Evolutionary conservation across 805 yeast genomes (phyloP), one percentile per base, ranked within the genome.

Genomic region (Wickerhamiella siamensis): DNA sequence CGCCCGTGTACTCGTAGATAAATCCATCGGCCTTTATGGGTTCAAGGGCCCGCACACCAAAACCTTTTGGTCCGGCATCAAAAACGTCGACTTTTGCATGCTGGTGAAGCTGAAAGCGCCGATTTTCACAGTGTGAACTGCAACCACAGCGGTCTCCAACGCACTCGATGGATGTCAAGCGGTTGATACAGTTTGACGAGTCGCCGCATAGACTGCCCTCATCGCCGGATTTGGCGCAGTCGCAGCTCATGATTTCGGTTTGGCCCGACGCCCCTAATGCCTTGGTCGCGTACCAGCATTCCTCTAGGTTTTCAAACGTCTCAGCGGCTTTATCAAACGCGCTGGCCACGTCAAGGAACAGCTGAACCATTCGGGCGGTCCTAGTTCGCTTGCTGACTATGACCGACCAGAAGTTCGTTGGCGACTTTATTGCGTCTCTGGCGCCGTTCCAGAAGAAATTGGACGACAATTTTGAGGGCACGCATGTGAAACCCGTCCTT

Each of bases 121-220:
- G 95, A 58, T 88, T 88, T 48, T 70, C 76, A 63, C 98, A 88
- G 52, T 71, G 66, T 22, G 67, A 65, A 26, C 95, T 94, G 60
- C 97, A 88, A 14, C 69, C 62, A 54, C 83, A 73, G 38, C 69
- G 66, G 16, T 69, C 80, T 54, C 79, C 74, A 2, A 77, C 71
- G 71, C 98, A 88, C 61, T 88, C 98, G 38, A 88, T 86, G 32
- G 86, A 80, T 0, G 97, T 91, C 40, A 86, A 71, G 40, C 97
- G 65, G 61, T 88, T 88, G 53, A 91, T 86, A 70, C 98, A 88
- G 58, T 80, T 86, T 14, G 91, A 79, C 48, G 78, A 77, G 24
- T 79, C 83, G 27, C 77, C 83, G 69, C 98, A 88, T 1, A 96
- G 94, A 50, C 74, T 64, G 5, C 52, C 53, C 1, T 65, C 71